These are phyloP conservation scores for Antitrichia curtipendula DNA, from an alignment of 225 moss, liverwort and hornwort species.

Conservation along the genomic window DNA sequence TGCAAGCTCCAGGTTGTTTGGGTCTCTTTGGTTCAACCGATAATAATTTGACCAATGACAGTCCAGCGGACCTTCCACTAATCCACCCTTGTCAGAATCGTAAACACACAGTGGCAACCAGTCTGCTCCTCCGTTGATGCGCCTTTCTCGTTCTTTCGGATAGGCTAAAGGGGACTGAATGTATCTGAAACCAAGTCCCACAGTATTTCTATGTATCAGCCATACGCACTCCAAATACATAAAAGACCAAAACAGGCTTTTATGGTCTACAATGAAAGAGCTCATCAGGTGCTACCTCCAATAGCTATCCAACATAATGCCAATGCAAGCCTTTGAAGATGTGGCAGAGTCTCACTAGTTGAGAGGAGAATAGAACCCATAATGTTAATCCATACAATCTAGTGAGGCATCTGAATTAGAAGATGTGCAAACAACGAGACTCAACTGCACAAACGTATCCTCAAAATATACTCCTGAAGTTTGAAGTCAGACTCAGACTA, in stretches of 20 bases:
- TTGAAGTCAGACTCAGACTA: not conserved
- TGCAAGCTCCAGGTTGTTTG: conserved; percentile 65
- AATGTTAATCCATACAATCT: not conserved
- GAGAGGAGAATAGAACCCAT: not conserved
- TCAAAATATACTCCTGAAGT: not conserved
- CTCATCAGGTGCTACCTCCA: not conserved
- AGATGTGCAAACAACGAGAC: not conserved
- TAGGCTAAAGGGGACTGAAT: conserved; percentile 84
- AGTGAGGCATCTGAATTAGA: not conserved
- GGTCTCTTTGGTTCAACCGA: conserved; percentile 49
- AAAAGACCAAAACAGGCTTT: not conserved
- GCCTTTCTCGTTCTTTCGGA: conserved; percentile 63
- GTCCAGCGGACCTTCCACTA: conserved; percentile 36
- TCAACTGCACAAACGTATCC: not conserved
- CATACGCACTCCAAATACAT: not conserved
- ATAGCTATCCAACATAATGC: not conserved
- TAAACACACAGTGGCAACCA: conserved; percentile 72
- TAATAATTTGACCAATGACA: conserved; percentile 80
- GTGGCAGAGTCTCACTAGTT: not conserved
- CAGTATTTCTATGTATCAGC: not conserved
- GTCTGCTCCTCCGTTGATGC: conserved; percentile 36
- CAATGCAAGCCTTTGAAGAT: not conserved
- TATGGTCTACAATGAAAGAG: not conserved
- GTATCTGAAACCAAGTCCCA: conserved; percentile 35
- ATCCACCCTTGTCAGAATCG: conserved; percentile 62